A percentile compares a stretch with the other conserved stretches of the same genome.
Evolutionary conservation across 768 basidiomycete species (phyloP).

Genomic region (Antrodiella citrinella): DNA sequence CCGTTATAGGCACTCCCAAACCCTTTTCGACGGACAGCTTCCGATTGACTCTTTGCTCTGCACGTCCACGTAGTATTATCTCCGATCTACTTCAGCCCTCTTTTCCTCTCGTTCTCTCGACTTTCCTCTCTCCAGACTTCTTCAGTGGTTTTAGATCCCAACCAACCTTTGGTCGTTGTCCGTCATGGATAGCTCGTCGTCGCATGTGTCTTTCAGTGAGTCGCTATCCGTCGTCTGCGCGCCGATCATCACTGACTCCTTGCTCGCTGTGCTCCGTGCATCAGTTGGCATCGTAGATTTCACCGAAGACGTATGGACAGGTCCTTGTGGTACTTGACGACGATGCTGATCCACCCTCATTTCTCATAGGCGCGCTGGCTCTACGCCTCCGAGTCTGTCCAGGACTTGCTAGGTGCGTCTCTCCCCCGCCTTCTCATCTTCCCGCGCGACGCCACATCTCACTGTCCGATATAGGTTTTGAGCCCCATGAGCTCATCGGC

Average conservation of each 20-base stretch:
- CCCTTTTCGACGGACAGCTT: too few species aligned
- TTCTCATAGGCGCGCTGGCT: slow-evolving; percentile 20
- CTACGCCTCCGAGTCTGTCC: slow-evolving; percentile 22
- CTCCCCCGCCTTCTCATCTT: not conserved
- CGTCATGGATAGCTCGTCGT: slow-evolving; percentile 23
- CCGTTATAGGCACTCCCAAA: not conserved
- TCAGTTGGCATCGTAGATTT: slow-evolving; percentile 79
- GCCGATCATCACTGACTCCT: slow-evolving; percentile 1
- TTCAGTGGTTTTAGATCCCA: not conserved
- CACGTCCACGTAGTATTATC: not conserved
- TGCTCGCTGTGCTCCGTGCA: slow-evolving; percentile 3
- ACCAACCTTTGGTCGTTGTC: not conserved
- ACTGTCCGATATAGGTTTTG: slow-evolving; percentile 43
- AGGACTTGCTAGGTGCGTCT: slow-evolving; percentile 19
- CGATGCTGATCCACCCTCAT: slow-evolving; percentile 1
- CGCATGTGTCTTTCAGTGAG: slow-evolving; percentile 74
- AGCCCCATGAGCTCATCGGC: slow-evolving; percentile 64
- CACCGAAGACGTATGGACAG: slow-evolving; percentile 49
- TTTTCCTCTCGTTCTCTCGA: not conserved
- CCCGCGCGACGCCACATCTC: slow-evolving; percentile 2
- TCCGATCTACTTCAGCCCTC: not conserved
- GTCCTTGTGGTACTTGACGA: slow-evolving; percentile 1
- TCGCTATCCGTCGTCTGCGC: slow-evolving; percentile 14
- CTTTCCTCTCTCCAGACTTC: not conserved
- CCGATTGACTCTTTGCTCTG: too few species aligned